Evolutionary conservation across 495 filamentous ascomycete genomes (phyloP).

Genomic region (Lophiotrema nucula): DNA sequence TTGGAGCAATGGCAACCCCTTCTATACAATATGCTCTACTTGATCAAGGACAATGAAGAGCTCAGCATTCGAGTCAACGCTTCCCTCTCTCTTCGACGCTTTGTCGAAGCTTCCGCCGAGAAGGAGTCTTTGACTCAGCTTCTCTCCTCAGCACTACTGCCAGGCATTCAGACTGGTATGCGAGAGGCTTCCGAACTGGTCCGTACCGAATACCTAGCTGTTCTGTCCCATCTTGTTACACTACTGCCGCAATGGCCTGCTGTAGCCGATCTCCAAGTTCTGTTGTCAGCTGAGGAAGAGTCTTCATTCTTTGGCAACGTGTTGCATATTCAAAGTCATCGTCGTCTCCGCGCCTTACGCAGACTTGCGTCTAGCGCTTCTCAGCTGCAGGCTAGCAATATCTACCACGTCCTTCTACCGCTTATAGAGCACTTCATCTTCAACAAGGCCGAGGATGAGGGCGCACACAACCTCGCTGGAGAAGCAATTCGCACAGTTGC

Average conservation of each 20-base stretch:
- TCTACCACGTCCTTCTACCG: conserved; percentile 84
- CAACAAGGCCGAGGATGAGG: conserved; percentile 69
- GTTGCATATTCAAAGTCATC: conserved; percentile 84
- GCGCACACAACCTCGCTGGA: conserved; percentile 78
- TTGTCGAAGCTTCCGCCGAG: conserved; percentile 60
- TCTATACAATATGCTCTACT: conserved; percentile 85
- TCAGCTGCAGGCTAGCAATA: conserved; percentile 67
- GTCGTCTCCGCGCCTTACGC: conserved; percentile 79
- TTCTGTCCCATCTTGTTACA: conserved; percentile 75
- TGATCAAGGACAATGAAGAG: conserved; percentile 83
- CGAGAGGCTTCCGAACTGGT: conserved; percentile 78
- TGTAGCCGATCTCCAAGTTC: conserved; percentile 69
- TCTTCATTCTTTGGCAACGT: conserved; percentile 92
- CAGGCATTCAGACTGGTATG: conserved; percentile 71
- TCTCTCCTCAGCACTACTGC: conserved; percentile 63
- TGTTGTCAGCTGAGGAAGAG: conserved; percentile 81
- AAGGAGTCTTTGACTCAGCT: conserved; percentile 50
- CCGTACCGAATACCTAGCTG: conserved; percentile 71
- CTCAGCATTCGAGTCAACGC: conserved; percentile 82
- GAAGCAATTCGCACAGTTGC: conserved; percentile 77
- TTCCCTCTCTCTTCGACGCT: conserved; percentile 74
- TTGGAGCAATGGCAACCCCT: conserved; percentile 88
- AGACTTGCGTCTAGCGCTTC: conserved; percentile 65
- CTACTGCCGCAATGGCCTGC: conserved; percentile 64
- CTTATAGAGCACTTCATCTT: conserved; percentile 93